Base-by-base conservation (phyloP, 192 early-diverging fungal genomes). In the Podila verticillata region DNA sequence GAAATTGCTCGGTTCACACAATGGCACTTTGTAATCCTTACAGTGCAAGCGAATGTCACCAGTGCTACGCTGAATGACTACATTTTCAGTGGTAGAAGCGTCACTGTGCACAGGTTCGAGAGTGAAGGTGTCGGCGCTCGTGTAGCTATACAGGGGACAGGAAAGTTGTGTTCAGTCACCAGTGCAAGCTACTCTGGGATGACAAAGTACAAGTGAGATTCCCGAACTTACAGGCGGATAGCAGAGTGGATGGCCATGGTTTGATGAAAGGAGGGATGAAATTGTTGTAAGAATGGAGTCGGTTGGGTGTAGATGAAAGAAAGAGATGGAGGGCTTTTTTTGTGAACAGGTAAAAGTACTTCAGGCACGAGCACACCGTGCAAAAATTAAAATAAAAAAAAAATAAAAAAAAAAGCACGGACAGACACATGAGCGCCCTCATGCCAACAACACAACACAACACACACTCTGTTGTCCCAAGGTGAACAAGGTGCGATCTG, bases 61-160 rank as follows among this genome's bases (percentile, higher is more conserved):
- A 31, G 73, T 82, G 48, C 82, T 79, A 26, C 93, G 84, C 20
- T 90, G 44, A 48, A 95, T 87, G 48, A 90, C 84, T 7, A 95
- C 72, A 30, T 87, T 87, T 34, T 91, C 85, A 59, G 87, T 72
- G 26, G 81, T 72, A 19, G 74, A 72, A 10, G 90, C 81, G 65
- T 90, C 83, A 24, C 73, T 59, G 61, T 73, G 85, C 19, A 78
- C 62, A 9, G 92, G 91, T 56, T 89, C 87, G 57, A 92, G 82
- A 26, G 85, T 87, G 70, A 87, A 91, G 2, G 83, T 78, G 22
- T 89, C 84, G 35, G 81, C 72, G 31, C 83, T 89, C 48, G 87
- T 89, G 74, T 89, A 90, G 62, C 87, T 89, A 24, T 51, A 2
- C 39, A 12, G 31, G 57, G 44, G 34, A 24, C 9, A 29, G 28